Evolutionary conservation across 345 rosid species (phyloP), one percentile per base, ranked within the genome.

Genomic region (Aquilaria malaccensis): DNA sequence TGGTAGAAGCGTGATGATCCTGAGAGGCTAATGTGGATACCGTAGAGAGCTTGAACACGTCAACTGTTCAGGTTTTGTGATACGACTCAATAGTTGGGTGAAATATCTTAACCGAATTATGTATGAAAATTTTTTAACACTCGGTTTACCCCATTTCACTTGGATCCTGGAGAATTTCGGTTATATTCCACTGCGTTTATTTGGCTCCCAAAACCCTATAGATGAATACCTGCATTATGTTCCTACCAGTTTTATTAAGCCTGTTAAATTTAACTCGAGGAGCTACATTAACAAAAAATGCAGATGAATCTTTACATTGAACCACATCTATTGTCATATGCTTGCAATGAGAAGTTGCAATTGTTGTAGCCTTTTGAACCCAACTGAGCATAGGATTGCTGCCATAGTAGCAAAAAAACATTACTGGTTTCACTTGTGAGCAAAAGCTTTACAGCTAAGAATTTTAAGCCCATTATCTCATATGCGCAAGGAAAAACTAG

Each of bases 261-360:
- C 95, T 88, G 81, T 94, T 91, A 58, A 91, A 95, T 68, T 88
- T 95, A 69, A 88, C 76, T 57, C 87, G 87, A 50, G 80, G 76
- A 56, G 92, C 63, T n/a, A 63, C 69, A 64, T 71, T 88, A 62
- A 67, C 41, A 10, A 56, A 59, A 43, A 75, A 7, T 13, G 60
- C 82, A 14, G 80, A 67, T 68, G 80, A 67, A 64, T 37, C 81
- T 41, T 60, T 56, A 11, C 72, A 62, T 54, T 77, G 86, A 45
- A 52, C 83, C 69, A 70, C 67, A 72, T 67, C 85, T 77, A 46
- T 61, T 53, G 46, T 37, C 50, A 60, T 58, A 64, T 13, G 45
- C 50, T 56, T 61, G 31, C 66, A 30, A 49, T 60, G 13, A 31
- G 54, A 66, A 71, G 61, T 11, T 59, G 78, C 45, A 66, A 66